Evolutionary conservation across 768 basidiomycete genomes (phyloP).

Genomic region (Cystoderma amianthinum): DNA sequence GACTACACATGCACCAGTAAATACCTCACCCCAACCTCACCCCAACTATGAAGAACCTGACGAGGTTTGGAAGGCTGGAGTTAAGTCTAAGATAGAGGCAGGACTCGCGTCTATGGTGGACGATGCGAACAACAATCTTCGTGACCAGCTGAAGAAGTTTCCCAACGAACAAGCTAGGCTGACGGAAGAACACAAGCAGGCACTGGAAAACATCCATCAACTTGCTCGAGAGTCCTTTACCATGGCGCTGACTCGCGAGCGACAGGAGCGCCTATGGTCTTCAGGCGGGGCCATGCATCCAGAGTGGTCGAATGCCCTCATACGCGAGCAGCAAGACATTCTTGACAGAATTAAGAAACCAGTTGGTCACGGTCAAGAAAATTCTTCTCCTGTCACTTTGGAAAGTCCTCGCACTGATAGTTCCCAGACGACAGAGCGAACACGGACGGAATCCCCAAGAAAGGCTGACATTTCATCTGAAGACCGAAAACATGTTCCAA

Average conservation of each 20-base stretch:
- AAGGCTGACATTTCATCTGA: not conserved
- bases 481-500: not conserved
- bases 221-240: constrained; percentile 41
- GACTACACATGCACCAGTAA: constrained; percentile 18
- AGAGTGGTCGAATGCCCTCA: constrained; percentile 20
- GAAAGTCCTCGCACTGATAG: constrained; percentile 7
- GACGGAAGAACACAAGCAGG: constrained; percentile 29
- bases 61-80: constrained; percentile 43
- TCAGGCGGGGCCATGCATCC: constrained; percentile 24
- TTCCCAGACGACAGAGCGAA: not conserved
- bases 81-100: constrained; percentile 43
- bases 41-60: constrained; percentile 40
- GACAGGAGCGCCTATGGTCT: constrained; percentile 43
- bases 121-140: constrained; percentile 56
- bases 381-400: constrained; percentile 3
- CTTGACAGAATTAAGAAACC: constrained; percentile 39
- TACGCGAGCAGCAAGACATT: constrained; percentile 33
- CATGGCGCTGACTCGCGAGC: constrained; percentile 36
- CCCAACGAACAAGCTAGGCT: constrained; percentile 23
- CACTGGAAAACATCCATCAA: constrained; percentile 34
- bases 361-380: constrained; percentile 11
- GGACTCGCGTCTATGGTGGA: constrained; percentile 36
- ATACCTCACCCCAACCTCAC: constrained; percentile 15
- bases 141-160: constrained; percentile 40
- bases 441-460: not conserved